These are phyloP conservation scores for Ascochyta pisi DNA, from an alignment of 2,329 filamentous ascomycete species.

Conservation along the genomic window DNA sequence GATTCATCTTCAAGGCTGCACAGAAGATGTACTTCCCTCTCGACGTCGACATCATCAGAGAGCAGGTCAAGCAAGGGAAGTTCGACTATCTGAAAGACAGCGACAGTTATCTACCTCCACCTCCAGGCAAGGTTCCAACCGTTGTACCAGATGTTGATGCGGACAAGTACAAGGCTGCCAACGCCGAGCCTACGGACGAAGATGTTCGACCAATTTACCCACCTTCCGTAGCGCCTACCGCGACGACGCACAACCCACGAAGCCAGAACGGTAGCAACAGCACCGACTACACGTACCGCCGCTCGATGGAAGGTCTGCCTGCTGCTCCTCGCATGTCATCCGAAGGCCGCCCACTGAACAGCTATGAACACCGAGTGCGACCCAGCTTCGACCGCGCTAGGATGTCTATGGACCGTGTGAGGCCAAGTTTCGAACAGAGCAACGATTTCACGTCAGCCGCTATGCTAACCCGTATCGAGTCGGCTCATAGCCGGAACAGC, in stretches of 20 bases:
- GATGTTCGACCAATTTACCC: slow-evolving; percentile 93
- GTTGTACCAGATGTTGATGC: slow-evolving; percentile 61
- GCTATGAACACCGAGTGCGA: slow-evolving; percentile 56
- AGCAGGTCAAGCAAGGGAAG: slow-evolving; percentile 83
- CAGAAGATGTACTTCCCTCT: slow-evolving; percentile 95
- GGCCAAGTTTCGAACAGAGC: slow-evolving; percentile 84
- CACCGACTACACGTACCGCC: slow-evolving; percentile 78
- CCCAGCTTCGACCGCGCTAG: slow-evolving; percentile 90
- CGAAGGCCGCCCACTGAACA: slow-evolving; percentile 26
- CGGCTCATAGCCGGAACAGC: slow-evolving; percentile 53
- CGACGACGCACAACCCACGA: slow-evolving; percentile 71
- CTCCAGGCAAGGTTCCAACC: slow-evolving; percentile 57
- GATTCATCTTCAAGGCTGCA: slow-evolving; percentile 83
- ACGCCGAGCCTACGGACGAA: slow-evolving; percentile 70
- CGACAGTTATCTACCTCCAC: slow-evolving; percentile 57
- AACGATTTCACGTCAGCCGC: slow-evolving; percentile 92
- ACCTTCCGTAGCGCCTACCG: slow-evolving; percentile 80
- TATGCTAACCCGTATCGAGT: slow-evolving; percentile 83
- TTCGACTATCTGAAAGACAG: slow-evolving; percentile 75
- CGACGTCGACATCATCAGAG: slow-evolving; percentile 93
- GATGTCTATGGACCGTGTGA: slow-evolving; percentile 83
- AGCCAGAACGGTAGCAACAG: slow-evolving; percentile 94
- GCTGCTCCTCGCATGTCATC: slow-evolving; percentile 40
- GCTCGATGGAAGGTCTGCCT: slow-evolving; percentile 43
- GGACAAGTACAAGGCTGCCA: slow-evolving; percentile 50